These are phyloP conservation scores for Pseudocercospora vitis DNA, from an alignment of 2,329 filamentous ascomycete genomes.

Conservation along the genomic window DNA sequence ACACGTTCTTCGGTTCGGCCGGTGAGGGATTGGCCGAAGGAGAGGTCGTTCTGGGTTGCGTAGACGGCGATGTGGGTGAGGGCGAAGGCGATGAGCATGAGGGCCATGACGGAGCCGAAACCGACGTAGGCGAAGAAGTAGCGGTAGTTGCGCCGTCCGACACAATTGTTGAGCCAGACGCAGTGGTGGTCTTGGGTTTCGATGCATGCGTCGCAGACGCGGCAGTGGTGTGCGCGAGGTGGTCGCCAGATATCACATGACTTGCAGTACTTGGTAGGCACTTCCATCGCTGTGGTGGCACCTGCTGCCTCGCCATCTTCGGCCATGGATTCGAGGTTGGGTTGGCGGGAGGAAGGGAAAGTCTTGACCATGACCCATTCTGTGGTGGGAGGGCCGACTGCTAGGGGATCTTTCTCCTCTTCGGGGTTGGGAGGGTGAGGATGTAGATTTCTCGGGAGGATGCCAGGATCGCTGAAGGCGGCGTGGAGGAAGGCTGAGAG, in stretches of 20 bases:
- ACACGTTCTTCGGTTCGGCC: slow-evolving; percentile 33
- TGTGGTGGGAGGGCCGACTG: slow-evolving; percentile 79
- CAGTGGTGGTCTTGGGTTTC: slow-evolving; percentile 98
- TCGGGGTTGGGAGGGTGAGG: slow-evolving; percentile 75
- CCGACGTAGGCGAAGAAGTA: slow-evolving; percentile 94
- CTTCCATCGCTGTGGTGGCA: slow-evolving; percentile 78
- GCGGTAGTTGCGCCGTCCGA: slow-evolving; percentile 94
- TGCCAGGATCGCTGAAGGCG: slow-evolving; percentile 87
- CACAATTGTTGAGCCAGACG: slow-evolving; percentile 98
- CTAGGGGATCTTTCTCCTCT: slow-evolving; percentile 72
- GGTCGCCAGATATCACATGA: slow-evolving; percentile 98
- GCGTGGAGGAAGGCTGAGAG: slow-evolving; percentile 93
- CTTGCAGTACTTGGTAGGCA: slow-evolving; percentile 96
- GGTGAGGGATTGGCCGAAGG: slow-evolving; percentile 64
- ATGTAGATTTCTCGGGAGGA: slow-evolving; percentile 88
- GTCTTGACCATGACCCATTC: slow-evolving; percentile 81
- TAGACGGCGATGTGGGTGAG: slow-evolving; percentile 80
- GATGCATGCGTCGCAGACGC: slow-evolving; percentile 93
- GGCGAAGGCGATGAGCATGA: slow-evolving; percentile 74
- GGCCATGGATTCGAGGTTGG: slow-evolving; percentile 16
- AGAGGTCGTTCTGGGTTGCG: slow-evolving; percentile 60
- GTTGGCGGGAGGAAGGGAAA: slow-evolving; percentile 24
- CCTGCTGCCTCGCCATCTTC: slow-evolving; percentile 38
- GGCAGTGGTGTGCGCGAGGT: slow-evolving; percentile 91
- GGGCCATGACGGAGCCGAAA: slow-evolving; percentile 70